Evolutionary conservation across 192 early-diverging fungal species (phyloP).

Genomic region (Thamnidium elegans): DNA sequence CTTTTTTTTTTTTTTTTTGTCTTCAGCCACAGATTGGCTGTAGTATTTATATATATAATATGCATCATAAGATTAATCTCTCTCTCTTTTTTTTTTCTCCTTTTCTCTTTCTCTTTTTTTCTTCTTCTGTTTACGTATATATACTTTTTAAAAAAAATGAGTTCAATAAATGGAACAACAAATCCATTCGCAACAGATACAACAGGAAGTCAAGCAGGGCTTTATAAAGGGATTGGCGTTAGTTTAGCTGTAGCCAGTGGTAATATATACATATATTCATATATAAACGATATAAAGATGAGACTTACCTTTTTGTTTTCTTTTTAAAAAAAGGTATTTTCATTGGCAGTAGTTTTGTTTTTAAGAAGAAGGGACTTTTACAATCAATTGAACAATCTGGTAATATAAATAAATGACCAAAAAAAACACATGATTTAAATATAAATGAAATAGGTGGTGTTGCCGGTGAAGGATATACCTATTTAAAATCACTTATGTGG

Average conservation of each 20-base stretch:
- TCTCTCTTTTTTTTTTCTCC: neutral
- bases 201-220: constrained; percentile 19
- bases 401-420: constrained; percentile 10
- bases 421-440: constrained; percentile 9
- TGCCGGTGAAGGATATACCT: constrained; percentile 56
- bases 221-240: constrained; percentile 74
- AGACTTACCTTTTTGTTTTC: neutral
- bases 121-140: neutral
- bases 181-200: constrained; percentile 12
- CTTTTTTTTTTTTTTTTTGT: too few species aligned
- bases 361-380: constrained; percentile 93
- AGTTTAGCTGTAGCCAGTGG: constrained; percentile 70
- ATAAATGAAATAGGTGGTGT: constrained; percentile 33
- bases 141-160: constrained; percentile 3
- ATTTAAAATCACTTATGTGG: constrained; percentile 53
- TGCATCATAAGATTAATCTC: too few species aligned
- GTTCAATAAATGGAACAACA: constrained; percentile 9
- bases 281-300: too few species aligned
- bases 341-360: constrained; percentile 91
- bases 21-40: too few species aligned
- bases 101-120: neutral
- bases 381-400: constrained; percentile 64
- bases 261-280: too few species aligned
- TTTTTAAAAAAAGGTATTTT: constrained; percentile 61
- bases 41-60: too few species aligned